A percentile compares a stretch with the other conserved stretches of the same genome.
Conservation (phyloP, 2,329 filamentous ascomycete species). For the Westerdykella sp. region DNA sequence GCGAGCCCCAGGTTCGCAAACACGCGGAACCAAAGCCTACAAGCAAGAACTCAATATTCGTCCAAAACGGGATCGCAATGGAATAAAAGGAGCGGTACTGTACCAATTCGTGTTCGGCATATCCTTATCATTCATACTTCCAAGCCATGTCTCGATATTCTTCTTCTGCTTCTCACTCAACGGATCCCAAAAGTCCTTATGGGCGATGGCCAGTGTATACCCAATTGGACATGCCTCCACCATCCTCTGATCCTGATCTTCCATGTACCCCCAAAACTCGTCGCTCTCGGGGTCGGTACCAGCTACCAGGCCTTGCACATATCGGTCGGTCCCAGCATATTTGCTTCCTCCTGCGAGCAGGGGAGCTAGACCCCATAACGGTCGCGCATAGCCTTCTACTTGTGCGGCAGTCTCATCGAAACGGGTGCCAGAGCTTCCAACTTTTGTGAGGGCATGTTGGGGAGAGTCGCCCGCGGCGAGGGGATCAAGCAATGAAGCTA, state of each 20-base stretch:
- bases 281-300: conserved; percentile 64
- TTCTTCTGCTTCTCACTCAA: conserved; percentile 55
- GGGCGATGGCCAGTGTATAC: conserved; percentile 65
- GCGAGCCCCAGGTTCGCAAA: conserved; percentile 75
- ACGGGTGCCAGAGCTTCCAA: conserved; percentile 65
- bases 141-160: conserved; percentile 67
- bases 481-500: conserved; percentile 57
- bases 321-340: conserved; percentile 59
- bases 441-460: conserved; percentile 57
- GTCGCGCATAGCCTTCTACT: conserved; percentile 68
- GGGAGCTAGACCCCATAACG: conserved; percentile 68
- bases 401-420: conserved; percentile 74
- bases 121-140: conserved; percentile 73
- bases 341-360: conserved; percentile 62
- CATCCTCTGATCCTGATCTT: conserved; percentile 75
- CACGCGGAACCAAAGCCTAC: conserved; percentile 75
- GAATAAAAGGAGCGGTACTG: conserved; percentile 3
- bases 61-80: conserved; percentile 20
- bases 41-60: not conserved
- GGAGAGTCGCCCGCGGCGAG: conserved; percentile 67
- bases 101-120: conserved; percentile 61
- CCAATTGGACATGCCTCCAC: conserved; percentile 78
- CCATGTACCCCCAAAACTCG: conserved; percentile 72
- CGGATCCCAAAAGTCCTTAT: conserved; percentile 58
- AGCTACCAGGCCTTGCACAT: conserved; percentile 63